Evolutionary conservation across 2,329 filamentous ascomycete species (phyloP).

Genomic region (Tolypocladium tundrense): DNA sequence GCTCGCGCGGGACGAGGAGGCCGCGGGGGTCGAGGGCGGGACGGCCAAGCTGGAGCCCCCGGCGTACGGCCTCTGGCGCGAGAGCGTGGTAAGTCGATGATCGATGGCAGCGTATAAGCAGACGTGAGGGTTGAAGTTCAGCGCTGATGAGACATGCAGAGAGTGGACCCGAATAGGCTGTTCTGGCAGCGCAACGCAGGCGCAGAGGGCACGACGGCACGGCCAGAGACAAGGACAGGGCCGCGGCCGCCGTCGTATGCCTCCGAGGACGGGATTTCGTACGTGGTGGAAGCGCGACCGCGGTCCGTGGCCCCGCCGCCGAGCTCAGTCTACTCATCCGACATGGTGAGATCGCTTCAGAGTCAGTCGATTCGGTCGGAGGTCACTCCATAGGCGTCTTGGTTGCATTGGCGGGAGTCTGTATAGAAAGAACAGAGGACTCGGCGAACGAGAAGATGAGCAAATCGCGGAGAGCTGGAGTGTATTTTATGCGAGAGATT

Average conservation of each 20-base stretch:
- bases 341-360: not conserved
- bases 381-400: not conserved
- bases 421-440: not conserved
- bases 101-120: too few relatives aligned
- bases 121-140: not conserved
- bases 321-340: not conserved
- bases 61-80: conserved; percentile 76
- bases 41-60: conserved; percentile 57
- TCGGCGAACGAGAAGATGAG: not conserved
- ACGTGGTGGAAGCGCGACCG: conserved; percentile 58
- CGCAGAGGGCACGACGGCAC: conserved; percentile 12
- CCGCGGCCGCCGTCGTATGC: conserved; percentile 63
- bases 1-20: conserved; percentile 64
- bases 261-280: conserved; percentile 64
- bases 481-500: not conserved
- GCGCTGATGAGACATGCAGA: conserved; percentile 26
- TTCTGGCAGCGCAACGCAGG: conserved; percentile 64
- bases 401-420: not conserved
- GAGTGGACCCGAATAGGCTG: conserved; percentile 70
- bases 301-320: conserved; percentile 47
- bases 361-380: not conserved
- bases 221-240: conserved; percentile 15
- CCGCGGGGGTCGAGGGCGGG: conserved; percentile 44
- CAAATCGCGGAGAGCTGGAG: not conserved
- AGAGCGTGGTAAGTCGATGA: conserved; percentile 58